These are phyloP conservation scores for Aphanomyces stellatus DNA, from an alignment of 352 stramenopile species.

Conservation along the genomic window DNA sequence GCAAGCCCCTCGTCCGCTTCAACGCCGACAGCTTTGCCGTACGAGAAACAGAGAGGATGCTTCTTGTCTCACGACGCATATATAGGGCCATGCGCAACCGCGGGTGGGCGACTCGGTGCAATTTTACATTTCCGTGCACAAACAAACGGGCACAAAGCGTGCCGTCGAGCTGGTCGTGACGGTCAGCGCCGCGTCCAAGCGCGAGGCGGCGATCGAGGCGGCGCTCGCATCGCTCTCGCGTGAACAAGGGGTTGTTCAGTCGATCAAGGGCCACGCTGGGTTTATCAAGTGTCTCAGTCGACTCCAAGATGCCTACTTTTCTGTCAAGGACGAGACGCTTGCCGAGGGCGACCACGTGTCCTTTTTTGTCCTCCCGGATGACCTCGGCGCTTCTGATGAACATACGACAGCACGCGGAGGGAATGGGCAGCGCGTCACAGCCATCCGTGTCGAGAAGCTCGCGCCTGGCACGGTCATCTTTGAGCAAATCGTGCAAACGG, in stretches of 20 bases:
- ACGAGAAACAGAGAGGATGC: not conserved
- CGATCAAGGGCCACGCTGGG: constrained; percentile 49
- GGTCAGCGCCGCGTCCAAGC: constrained; percentile 44
- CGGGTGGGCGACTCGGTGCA: constrained; percentile 61
- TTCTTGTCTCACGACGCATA: not conserved
- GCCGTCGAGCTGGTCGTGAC: constrained; percentile 57
- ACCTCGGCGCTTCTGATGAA: constrained; percentile 29
- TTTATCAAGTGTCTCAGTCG: constrained; percentile 68
- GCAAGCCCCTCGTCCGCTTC: constrained; percentile 40
- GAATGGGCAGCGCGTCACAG: constrained; percentile 32
- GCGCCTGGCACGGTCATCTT: constrained; percentile 50
- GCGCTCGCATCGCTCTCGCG: constrained; percentile 48
- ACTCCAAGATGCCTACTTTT: constrained; percentile 61
- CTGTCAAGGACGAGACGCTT: constrained; percentile 22
- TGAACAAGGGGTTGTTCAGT: constrained; percentile 47
- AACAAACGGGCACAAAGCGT: constrained; percentile 50
- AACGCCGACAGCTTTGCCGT: constrained; percentile 37
- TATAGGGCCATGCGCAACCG: constrained; percentile 24
- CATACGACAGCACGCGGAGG: not conserved
- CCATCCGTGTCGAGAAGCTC: constrained; percentile 58
- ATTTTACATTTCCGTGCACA: constrained; percentile 65
- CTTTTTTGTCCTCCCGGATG: constrained; percentile 69
- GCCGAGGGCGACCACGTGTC: constrained; percentile 66
- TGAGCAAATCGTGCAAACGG: constrained; percentile 42
- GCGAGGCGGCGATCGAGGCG: constrained; percentile 59